Conservation (phyloP, 2,329 filamentous ascomycete genomes). For the Basipetospora sp. region DNA sequence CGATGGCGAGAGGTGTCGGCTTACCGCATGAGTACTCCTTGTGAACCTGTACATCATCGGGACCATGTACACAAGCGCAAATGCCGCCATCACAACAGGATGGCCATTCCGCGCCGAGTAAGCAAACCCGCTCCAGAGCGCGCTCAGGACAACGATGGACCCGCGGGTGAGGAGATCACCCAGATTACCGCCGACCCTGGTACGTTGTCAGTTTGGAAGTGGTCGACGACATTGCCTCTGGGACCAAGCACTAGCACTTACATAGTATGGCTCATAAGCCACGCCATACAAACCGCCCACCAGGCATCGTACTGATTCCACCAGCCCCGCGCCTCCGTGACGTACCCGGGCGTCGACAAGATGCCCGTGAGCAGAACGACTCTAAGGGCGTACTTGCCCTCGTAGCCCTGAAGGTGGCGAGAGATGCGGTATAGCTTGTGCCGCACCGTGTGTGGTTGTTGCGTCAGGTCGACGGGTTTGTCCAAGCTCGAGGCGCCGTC, state of each 20-base stretch:
- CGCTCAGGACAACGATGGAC: conserved; percentile 34
- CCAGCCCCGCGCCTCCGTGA: conserved; percentile 30
- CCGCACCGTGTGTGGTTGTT: conserved; percentile 11
- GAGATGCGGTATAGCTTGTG: conserved; percentile 34
- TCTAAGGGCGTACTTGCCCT: conserved; percentile 43
- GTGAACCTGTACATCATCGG: conserved; percentile 44
- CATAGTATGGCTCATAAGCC: conserved; percentile 39
- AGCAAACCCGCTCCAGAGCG: conserved; percentile 38
- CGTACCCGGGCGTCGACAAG: conserved; percentile 39
- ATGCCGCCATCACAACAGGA: conserved; percentile 39
- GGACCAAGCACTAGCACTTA: conserved; percentile 14
- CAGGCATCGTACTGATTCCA: conserved; percentile 41
- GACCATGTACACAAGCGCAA: conserved; percentile 42
- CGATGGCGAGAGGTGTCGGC: conserved; percentile 4
- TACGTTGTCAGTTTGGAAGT: conserved; percentile 6
- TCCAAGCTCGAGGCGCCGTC: not conserved
- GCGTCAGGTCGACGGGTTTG: not conserved
- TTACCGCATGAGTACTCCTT: conserved; percentile 37
- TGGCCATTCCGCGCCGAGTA: conserved; percentile 36
- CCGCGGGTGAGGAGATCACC: conserved; percentile 41
- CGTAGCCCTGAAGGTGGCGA: conserved; percentile 41
- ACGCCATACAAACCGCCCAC: conserved; percentile 44
- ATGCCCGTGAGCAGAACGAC: conserved; percentile 35
- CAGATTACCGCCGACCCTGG: conserved; percentile 40
- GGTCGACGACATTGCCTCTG: too few relatives aligned